Conservation (phyloP, 371 early-diverging fungal genomes). For the Mortierella sp. region DNA sequence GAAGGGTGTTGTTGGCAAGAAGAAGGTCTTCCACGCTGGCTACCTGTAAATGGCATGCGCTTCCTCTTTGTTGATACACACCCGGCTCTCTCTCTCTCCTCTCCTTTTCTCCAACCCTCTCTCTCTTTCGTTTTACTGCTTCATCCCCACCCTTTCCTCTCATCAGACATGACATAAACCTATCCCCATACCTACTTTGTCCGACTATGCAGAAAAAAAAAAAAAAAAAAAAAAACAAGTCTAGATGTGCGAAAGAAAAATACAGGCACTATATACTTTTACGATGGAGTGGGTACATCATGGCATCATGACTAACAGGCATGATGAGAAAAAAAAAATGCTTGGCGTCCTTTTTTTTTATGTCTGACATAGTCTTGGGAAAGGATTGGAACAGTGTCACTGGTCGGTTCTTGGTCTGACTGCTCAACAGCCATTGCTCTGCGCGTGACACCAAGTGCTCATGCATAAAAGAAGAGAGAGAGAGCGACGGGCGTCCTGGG, state of each 20-base stretch:
- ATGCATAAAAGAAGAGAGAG: too few relatives aligned
- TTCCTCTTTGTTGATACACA: not conserved
- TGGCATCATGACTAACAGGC: slow-evolving; percentile 2
- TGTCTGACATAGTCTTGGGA: not conserved
- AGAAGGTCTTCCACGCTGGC: slow-evolving; percentile 71
- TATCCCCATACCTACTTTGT: slow-evolving; percentile 45
- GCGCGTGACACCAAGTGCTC: too few relatives aligned
- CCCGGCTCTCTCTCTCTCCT: not conserved
- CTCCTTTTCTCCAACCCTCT: slow-evolving; percentile 1
- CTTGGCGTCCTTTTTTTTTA: not conserved
- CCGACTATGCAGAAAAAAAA: not conserved
- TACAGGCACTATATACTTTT: slow-evolving; percentile 47
- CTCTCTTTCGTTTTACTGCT: slow-evolving; percentile 1
- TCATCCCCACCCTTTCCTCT: not conserved
- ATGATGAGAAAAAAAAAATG: not conserved
- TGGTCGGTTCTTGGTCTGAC: too few relatives aligned
- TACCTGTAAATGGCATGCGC: slow-evolving; percentile 37
- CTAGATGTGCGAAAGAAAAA: slow-evolving; percentile 7
- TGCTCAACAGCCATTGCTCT: too few relatives aligned
- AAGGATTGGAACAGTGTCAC: too few relatives aligned
- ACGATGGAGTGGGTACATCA: slow-evolving; percentile 23
- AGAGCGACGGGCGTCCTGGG: not conserved
- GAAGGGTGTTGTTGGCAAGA: slow-evolving; percentile 68
- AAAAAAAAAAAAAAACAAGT: slow-evolving; percentile 50
- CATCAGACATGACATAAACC: slow-evolving; percentile 26